Percentiles rank a stretch among this genome's conserved stretches.
These are phyloP conservation scores for Vitis vinifera DNA, from an alignment of 164 flowering plant species.

Conservation along the genomic window DNA sequence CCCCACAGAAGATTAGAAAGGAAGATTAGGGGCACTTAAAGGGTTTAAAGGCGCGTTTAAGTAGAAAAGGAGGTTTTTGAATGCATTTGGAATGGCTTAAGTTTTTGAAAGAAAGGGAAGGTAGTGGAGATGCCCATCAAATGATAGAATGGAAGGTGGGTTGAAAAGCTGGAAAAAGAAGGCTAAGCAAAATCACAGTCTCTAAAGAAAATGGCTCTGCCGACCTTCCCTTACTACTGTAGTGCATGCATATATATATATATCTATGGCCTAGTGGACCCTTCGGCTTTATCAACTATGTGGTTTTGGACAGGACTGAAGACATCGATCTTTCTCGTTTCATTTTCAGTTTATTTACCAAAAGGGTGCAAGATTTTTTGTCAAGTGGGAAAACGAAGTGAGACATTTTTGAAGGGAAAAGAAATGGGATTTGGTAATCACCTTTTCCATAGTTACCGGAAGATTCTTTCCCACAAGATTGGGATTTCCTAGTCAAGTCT, in stretches of 20 bases:
- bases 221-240: background rate
- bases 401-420: background rate
- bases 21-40: background rate
- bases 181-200: background rate
- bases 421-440: background rate
- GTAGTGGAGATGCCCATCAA: background rate
- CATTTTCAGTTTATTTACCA: background rate
- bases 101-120: background rate
- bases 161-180: background rate
- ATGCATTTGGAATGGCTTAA: background rate
- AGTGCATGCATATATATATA: background rate
- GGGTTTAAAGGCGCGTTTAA: background rate
- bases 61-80: background rate
- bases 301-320: background rate
- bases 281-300: background rate
- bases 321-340: background rate
- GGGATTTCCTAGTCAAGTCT: background rate
- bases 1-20: background rate
- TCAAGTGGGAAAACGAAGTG: background rate
- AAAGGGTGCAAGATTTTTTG: background rate
- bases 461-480: background rate
- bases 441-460: background rate
- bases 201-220: background rate
- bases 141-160: slow-evolving; percentile 1
- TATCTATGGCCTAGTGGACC: background rate